Base-by-base conservation (phyloP, 2,329 filamentous ascomycete genomes). In the Apiospora malaysiana region DNA sequence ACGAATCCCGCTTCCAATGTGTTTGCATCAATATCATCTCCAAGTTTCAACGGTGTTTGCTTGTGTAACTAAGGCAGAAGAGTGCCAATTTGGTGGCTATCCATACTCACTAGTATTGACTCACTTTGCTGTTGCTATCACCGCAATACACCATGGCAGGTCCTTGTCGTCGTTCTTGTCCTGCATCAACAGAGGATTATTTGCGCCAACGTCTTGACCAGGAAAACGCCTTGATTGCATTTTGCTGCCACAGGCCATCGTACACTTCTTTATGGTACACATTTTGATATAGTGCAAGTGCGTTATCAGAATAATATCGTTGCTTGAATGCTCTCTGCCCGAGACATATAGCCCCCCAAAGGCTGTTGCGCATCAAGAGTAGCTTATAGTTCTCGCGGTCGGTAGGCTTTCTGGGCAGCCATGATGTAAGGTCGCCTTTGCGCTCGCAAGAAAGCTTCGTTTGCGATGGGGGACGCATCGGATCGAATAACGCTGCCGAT, bases 401-500 rank as follows among this genome's bases (percentile, higher is more conserved):
- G 82, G 76, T 83, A 85, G 46, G 81, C 80, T 68, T 79, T 77
- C 43, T 82, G 80, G 45, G 81, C 77, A 0, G 82, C 77, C 80
- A 89, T 86, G 74, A 97, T 90, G 77, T 95, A 90, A 32, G 95
- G 94, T 73, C 90, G 89, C 77, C 92, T 87, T 76, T 92, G 90
- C 68, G 93, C 91, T 80, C 90, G 89, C 76, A 90, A 88, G 84
- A 95, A 97, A 71, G 93, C 90, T 80, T 94, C 89, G 75, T 90
- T 87, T 71, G 92, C 86, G 77, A 93, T 91, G 47, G 92, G 91
- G 59, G 94, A 93, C 74, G 93, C 91, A 77, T 99, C 96, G 72
- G 94, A 95, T 79, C 96, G 93, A 78, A 99, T 98, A 63, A 97
- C 95, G 77, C 94, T 97, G 76, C 96, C 96, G 77, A 99, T 97